These are phyloP conservation scores for Debaryomycetaceae sp. DNA, from an alignment of 1,139 yeast species.

Conservation along the genomic window DNA sequence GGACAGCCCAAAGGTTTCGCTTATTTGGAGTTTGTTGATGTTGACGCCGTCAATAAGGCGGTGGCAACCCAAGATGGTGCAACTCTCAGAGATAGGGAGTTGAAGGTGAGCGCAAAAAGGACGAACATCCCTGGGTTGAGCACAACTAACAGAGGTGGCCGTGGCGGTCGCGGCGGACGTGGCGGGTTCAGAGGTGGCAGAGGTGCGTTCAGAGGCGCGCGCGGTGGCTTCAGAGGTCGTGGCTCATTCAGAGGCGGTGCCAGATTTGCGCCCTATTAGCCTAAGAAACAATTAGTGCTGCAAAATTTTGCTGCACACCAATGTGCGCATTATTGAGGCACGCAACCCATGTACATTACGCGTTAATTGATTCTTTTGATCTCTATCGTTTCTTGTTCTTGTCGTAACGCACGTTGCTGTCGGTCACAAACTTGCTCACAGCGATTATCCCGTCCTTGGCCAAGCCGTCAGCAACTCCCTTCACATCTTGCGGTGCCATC, in stretches of 20 bases:
- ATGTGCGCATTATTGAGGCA: no score
- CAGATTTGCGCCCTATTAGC: conserved; percentile 16
- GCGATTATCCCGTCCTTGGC: conserved; percentile 21
- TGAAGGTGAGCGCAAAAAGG: conserved; percentile 72
- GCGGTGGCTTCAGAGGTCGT: conserved; percentile 27
- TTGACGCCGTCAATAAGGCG: conserved; percentile 60
- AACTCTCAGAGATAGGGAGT: conserved; percentile 59
- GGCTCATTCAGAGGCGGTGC: conserved; percentile 21
- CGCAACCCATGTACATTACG: no score
- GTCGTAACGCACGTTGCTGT: no score
- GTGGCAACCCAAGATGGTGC: conserved; percentile 60
- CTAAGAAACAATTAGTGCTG: not conserved
- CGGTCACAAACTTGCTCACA: conserved; percentile 20
- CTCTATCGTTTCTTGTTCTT: no score
- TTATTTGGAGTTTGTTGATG: conserved; percentile 72
- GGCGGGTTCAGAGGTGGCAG: conserved; percentile 19
- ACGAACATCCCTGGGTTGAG: conserved; percentile 73
- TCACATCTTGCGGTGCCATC: conserved; percentile 37
- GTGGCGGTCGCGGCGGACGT: conserved; percentile 33
- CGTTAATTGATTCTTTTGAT: no score
- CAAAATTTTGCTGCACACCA: no score
- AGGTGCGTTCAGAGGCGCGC: conserved; percentile 14
- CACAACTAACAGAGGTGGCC: conserved; percentile 39
- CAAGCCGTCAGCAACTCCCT: conserved; percentile 52
- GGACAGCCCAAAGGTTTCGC: conserved; percentile 88